phyloP scores from a whole-genome alignment of 2,329 filamentous ascomycete genomes.

The Fusarium sp. region DNA sequence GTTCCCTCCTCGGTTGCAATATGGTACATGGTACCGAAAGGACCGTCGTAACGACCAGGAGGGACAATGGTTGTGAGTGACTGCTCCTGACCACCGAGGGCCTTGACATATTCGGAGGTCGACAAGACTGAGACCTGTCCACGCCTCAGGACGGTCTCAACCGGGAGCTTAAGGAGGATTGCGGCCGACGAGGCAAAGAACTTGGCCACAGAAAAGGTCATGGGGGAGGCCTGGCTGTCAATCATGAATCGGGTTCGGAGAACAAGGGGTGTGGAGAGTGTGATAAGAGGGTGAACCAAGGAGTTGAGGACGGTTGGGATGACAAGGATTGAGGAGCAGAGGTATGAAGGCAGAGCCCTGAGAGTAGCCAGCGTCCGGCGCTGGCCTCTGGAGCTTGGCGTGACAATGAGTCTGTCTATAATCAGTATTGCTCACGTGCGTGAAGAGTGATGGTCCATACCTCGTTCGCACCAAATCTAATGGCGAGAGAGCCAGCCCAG shows the following conservation, averaged over 20 bases:
- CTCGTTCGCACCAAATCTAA: slow-evolving; percentile 88
- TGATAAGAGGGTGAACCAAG: slow-evolving; percentile 83
- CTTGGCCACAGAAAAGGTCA: slow-evolving; percentile 82
- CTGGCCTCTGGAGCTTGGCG: slow-evolving; percentile 77
- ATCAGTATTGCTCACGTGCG: slow-evolving; percentile 41
- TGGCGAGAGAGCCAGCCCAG: slow-evolving; percentile 84
- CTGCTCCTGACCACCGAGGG: slow-evolving; percentile 55
- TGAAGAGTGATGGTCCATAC: slow-evolving; percentile 43
- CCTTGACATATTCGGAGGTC: slow-evolving; percentile 61
- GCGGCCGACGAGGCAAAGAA: slow-evolving; percentile 85
- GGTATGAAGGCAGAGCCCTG: slow-evolving; percentile 79
- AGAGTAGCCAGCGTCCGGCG: slow-evolving; percentile 83
- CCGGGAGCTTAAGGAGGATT: slow-evolving; percentile 85
- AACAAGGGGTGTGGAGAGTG: slow-evolving; percentile 83
- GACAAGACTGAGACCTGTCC: slow-evolving; percentile 82
- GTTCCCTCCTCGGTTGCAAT: slow-evolving; percentile 87
- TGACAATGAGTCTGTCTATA: slow-evolving; percentile 77
- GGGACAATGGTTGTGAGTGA: slow-evolving; percentile 80
- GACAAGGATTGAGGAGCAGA: slow-evolving; percentile 76
- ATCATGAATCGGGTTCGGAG: slow-evolving; percentile 87
- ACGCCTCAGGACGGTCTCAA: slow-evolving; percentile 91
- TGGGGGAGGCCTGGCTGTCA: slow-evolving; percentile 83
- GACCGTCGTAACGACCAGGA: slow-evolving; percentile 83
- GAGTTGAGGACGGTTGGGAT: slow-evolving; percentile 90
- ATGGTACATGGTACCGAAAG: slow-evolving; percentile 90